Evolutionary conservation across 225 moss, liverwort and hornwort genomes (phyloP).

Genomic region (Marchantia paleacea): DNA sequence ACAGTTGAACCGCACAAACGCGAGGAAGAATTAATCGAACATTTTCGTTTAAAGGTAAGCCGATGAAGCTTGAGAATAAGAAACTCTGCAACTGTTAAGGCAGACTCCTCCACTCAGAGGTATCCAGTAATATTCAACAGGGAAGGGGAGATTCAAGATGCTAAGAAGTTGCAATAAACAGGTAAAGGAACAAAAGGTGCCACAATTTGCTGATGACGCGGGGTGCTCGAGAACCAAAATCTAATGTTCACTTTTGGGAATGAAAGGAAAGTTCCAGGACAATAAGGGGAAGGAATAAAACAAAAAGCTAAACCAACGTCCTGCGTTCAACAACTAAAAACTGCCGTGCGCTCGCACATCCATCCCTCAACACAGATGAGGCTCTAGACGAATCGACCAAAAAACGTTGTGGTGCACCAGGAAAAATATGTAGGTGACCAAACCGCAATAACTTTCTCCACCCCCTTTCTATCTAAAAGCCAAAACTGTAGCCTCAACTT

Average conservation of each 20-base stretch:
- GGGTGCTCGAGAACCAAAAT: neutral
- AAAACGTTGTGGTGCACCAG: conserved; percentile 5
- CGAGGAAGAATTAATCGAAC: conserved; percentile 17
- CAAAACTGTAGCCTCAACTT: conserved; percentile 3
- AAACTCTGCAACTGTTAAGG: conserved; percentile 24
- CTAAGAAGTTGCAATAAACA: neutral
- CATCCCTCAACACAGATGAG: conserved; percentile 16
- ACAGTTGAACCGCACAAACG: conserved; percentile 11
- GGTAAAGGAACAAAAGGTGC: conserved; percentile 1
- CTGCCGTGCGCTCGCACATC: conserved; percentile 22
- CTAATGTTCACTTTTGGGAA: conserved; percentile 18
- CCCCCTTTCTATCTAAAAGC: conserved; percentile 15
- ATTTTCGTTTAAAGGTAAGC: conserved; percentile 1
- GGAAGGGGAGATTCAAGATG: neutral
- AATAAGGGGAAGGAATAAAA: conserved; percentile 1
- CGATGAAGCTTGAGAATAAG: conserved; percentile 9
- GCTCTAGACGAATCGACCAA: conserved; percentile 9
- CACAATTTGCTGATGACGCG: neutral
- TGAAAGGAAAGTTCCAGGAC: conserved; percentile 13
- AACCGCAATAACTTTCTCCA: conserved; percentile 6
- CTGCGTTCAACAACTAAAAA: conserved; percentile 19
- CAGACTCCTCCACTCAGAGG: conserved; percentile 5
- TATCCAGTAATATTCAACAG: conserved; percentile 1
- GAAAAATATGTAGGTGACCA: conserved; percentile 17
- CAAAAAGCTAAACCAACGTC: conserved; percentile 11